Evolutionary conservation across 305 asterid genomes (phyloP).

Genomic region (Solanum chacoense): DNA sequence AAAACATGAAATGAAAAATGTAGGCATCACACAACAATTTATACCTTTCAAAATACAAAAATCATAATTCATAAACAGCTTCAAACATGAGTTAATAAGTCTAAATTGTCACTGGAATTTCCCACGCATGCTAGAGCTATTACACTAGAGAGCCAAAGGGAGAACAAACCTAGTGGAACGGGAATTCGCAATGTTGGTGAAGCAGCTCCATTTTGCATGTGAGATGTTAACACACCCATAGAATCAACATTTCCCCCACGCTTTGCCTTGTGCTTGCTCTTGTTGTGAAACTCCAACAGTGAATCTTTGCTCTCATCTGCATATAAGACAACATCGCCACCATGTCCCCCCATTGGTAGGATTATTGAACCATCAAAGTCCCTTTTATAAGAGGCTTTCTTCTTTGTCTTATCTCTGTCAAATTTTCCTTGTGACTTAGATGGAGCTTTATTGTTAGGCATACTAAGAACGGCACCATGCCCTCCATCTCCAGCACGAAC

Average conservation of each 20-base stretch:
- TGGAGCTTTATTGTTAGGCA: slow-evolving; percentile 42
- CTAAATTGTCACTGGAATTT: neutral
- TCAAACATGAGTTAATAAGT: neutral
- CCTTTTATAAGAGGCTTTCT: slow-evolving; percentile 44
- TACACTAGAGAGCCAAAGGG: neutral
- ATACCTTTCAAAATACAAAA: neutral
- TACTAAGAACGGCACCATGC: slow-evolving; percentile 59
- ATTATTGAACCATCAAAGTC: slow-evolving; percentile 84
- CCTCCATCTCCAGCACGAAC: slow-evolving; percentile 95
- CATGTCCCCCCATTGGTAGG: slow-evolving; percentile 80
- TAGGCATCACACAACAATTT: neutral
- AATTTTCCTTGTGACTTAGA: slow-evolving; percentile 41
- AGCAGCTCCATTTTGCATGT: slow-evolving; percentile 50
- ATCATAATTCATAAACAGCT: neutral
- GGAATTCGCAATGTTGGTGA: slow-evolving; percentile 69
- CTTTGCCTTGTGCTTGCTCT: slow-evolving; percentile 54
- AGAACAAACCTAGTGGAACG: slow-evolving; percentile 67
- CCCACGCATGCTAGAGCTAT: neutral
- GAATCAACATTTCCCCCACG: slow-evolving; percentile 92
- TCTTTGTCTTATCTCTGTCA: slow-evolving; percentile 44
- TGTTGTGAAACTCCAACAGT: slow-evolving; percentile 65
- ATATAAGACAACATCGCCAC: slow-evolving; percentile 73
- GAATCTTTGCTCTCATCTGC: slow-evolving; percentile 80
- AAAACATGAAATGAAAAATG: neutral
- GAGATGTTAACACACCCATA: slow-evolving; percentile 81